These are phyloP conservation scores for Penicillium sp. DNA, from an alignment of 2,329 filamentous ascomycete genomes.

Conservation along the genomic window DNA sequence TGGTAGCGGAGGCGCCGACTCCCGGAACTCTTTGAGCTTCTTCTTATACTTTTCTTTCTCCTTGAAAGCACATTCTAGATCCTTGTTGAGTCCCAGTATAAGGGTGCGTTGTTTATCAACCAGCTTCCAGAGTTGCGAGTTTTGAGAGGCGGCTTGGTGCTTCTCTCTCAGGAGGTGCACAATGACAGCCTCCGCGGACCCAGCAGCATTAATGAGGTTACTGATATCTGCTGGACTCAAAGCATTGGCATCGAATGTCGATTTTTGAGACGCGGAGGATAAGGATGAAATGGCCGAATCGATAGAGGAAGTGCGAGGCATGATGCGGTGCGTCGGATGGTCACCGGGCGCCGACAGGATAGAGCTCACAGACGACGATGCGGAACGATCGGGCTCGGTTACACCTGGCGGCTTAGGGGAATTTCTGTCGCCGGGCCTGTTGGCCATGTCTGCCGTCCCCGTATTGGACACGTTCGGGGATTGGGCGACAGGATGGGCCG, in stretches of 20 bases:
- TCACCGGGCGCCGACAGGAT: conserved; percentile 31
- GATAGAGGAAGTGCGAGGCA: conserved; percentile 78
- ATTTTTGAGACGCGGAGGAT: conserved; percentile 60
- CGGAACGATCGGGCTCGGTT: conserved; percentile 27
- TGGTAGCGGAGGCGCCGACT: conserved; percentile 44
- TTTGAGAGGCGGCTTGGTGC: conserved; percentile 81
- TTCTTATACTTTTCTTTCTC: conserved; percentile 93
- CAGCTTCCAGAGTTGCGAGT: conserved; percentile 87
- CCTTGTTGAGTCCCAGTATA: conserved; percentile 90
- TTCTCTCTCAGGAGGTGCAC: conserved; percentile 89
- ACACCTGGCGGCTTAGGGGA: conserved; percentile 28
- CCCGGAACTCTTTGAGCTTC: conserved; percentile 75
- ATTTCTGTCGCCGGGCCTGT: conserved; percentile 22
- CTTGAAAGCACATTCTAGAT: conserved; percentile 83
- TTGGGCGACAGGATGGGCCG: conserved; percentile 19
- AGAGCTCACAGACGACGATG: conserved; percentile 33
- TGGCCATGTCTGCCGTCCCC: conserved; percentile 20
- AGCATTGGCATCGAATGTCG: conserved; percentile 55
- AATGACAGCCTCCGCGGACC: conserved; percentile 85
- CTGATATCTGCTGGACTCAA: conserved; percentile 72
- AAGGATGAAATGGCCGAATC: conserved; percentile 86
- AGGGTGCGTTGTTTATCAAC: conserved; percentile 95
- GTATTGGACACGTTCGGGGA: conserved; percentile 18
- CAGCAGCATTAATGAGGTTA: conserved; percentile 76
- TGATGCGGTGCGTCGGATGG: conserved; percentile 33